These are phyloP conservation scores for Marchantia polymorpha DNA, from an alignment of 225 moss, liverwort and hornwort species.

Conservation along the genomic window DNA sequence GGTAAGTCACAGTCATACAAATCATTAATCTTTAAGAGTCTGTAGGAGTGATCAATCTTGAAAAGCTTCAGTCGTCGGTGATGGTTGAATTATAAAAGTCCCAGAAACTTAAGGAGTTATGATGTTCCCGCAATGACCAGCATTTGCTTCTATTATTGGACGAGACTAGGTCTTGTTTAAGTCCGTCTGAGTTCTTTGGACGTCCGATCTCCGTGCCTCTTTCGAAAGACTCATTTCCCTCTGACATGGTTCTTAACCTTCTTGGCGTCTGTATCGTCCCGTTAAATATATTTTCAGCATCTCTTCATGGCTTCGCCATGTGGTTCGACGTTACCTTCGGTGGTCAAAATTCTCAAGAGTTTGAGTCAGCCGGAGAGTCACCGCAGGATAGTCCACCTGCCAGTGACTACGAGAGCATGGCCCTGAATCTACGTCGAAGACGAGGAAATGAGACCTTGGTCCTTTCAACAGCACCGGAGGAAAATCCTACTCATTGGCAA, in stretches of 20 bases:
- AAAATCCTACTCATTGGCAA: conserved; percentile 91
- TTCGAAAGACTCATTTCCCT: too few species aligned
- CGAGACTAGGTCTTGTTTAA: too few species aligned
- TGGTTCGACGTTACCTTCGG: conserved; percentile 98
- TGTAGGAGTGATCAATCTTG: too few species aligned
- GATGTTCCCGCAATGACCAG: too few species aligned
- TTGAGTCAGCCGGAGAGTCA: conserved; percentile 39
- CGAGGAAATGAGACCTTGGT: conserved; percentile 56
- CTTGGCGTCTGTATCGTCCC: not conserved
- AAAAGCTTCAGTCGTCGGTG: too few species aligned
- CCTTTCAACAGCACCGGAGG: conserved; percentile 92
- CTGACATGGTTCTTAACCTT: too few species aligned
- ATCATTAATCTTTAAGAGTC: too few species aligned
- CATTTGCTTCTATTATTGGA: too few species aligned
- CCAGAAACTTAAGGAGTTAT: too few species aligned
- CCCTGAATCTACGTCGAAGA: conserved; percentile 27
- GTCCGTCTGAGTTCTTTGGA: too few species aligned
- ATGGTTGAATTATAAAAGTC: too few species aligned
- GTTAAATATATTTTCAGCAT: conserved; percentile 45
- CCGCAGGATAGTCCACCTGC: conserved; percentile 52
- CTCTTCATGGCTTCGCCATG: conserved; percentile 88
- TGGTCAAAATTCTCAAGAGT: conserved; percentile 34
- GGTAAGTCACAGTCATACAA: conserved; percentile 28
- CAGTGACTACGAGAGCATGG: conserved; percentile 41
- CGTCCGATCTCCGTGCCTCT: too few species aligned